Evolutionary conservation across 306 rosid genomes (phyloP).

Genomic region (Dryas octopetala): DNA sequence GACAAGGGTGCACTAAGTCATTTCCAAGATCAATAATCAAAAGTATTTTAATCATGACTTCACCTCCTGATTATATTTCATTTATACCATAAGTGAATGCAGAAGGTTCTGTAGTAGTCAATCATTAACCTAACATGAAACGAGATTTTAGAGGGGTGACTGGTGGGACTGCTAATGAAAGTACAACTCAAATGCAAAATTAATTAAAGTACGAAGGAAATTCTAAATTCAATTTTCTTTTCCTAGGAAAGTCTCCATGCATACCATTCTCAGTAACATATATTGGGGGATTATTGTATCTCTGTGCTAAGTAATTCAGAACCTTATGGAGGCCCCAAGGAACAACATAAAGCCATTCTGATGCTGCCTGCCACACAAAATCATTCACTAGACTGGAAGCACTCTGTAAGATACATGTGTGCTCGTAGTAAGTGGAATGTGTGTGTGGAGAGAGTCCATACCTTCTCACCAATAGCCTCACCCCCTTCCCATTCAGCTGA

Average conservation of each 20-base stretch:
- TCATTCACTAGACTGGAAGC: conserved; percentile 17
- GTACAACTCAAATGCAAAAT: neutral
- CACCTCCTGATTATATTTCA: neutral
- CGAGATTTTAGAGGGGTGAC: too few species aligned
- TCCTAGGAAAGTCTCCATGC: conserved; percentile 8
- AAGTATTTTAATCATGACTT: neutral
- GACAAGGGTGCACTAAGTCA: neutral
- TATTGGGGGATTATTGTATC: conserved; percentile 58
- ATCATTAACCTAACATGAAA: neutral
- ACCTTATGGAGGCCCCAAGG: conserved; percentile 89
- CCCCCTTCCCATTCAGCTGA: conserved; percentile 89
- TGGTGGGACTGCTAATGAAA: neutral
- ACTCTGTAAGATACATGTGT: neutral
- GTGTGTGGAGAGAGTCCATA: conserved; percentile 25
- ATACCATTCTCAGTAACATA: conserved; percentile 86
- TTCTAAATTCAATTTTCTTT: neutral
- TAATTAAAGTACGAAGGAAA: neutral
- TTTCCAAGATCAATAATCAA: neutral
- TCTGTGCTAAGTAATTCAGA: conserved; percentile 63
- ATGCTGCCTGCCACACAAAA: conserved; percentile 77
- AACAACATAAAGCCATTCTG: conserved; percentile 94
- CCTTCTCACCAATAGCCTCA: conserved; percentile 81
- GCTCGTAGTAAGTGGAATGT: neutral
- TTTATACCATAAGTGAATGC: neutral
- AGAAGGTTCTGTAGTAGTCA: neutral